Conservation (phyloP, 495 filamentous ascomycete species). For the Pseudevernia furfuracea region DNA sequence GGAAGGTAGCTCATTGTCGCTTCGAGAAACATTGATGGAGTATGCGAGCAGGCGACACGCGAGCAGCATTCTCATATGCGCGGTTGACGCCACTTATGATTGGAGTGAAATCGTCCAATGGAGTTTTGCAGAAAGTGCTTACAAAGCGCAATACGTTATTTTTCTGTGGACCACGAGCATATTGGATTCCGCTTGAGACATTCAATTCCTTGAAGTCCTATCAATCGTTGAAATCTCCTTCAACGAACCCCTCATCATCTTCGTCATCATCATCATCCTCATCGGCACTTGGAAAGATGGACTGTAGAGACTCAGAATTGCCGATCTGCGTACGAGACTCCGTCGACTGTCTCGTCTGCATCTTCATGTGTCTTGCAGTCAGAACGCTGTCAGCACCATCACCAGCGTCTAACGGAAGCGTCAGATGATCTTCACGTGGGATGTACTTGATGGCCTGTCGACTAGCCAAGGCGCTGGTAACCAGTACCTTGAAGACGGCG, state of each 20-base stretch:
- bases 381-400: background rate
- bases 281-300: background rate
- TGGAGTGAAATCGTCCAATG: too few relatives aligned
- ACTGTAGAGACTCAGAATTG: background rate
- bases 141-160: too few relatives aligned
- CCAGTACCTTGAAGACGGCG: background rate
- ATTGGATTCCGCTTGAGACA: background rate
- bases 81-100: background rate
- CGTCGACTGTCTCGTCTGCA: background rate
- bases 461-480: constrained; percentile 9
- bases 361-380: background rate
- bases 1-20: background rate
- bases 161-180: too few relatives aligned
- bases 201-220: background rate
- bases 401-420: background rate
- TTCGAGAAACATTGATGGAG: background rate
- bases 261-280: background rate
- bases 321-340: background rate
- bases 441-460: background rate
- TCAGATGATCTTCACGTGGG: background rate
- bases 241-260: background rate
- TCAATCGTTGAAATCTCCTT: background rate
- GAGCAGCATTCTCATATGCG: background rate
- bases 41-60: constrained; percentile 1
- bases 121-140: too few relatives aligned